Conservation (phyloP, 139 green algal genomes). For the Spirogloea muscicola region DNA sequence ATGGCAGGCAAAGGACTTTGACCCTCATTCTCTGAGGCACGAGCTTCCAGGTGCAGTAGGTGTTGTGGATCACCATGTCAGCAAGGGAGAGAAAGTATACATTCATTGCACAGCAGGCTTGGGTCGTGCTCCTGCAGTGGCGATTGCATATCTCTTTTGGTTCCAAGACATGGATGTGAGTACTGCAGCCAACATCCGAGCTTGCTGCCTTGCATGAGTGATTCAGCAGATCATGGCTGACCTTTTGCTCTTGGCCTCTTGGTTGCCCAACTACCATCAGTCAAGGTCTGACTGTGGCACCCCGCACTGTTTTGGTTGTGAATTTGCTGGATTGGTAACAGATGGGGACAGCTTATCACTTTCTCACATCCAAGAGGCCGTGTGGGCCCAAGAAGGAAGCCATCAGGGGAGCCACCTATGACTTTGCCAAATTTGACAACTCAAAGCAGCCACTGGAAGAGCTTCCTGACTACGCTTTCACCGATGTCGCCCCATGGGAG, state of each 20-base stretch:
- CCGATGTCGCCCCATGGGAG: conserved; percentile 12
- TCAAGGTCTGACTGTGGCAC: not conserved
- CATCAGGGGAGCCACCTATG: conserved; percentile 44
- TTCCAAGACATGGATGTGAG: conserved; percentile 18
- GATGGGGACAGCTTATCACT: conserved; percentile 44
- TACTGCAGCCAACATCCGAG: not conserved
- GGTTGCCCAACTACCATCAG: too few relatives aligned
- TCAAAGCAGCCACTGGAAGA: not conserved
- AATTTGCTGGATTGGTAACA: conserved; percentile 8
- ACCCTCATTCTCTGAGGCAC: conserved; percentile 28
- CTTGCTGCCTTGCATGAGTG: too few relatives aligned
- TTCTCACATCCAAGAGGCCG: conserved; percentile 43
- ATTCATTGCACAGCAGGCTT: conserved; percentile 52
- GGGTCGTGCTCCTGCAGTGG: conserved; percentile 38
- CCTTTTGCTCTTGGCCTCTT: too few relatives aligned
- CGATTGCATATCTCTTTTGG: conserved; percentile 53
- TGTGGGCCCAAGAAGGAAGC: conserved; percentile 53
- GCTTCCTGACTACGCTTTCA: conserved; percentile 9
- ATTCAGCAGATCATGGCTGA: too few relatives aligned
- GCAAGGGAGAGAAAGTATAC: conserved; percentile 22
- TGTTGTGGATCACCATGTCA: not conserved
- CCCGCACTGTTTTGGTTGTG: not conserved
- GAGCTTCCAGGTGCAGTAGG: conserved; percentile 26
- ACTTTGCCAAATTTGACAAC: conserved; percentile 15
- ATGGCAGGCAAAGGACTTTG: conserved; percentile 37